Percentiles rank a stretch among this genome's conserved stretches.
These are phyloP conservation scores for Acer negundo DNA, from an alignment of 345 rosid genomes.

Conservation along the genomic window DNA sequence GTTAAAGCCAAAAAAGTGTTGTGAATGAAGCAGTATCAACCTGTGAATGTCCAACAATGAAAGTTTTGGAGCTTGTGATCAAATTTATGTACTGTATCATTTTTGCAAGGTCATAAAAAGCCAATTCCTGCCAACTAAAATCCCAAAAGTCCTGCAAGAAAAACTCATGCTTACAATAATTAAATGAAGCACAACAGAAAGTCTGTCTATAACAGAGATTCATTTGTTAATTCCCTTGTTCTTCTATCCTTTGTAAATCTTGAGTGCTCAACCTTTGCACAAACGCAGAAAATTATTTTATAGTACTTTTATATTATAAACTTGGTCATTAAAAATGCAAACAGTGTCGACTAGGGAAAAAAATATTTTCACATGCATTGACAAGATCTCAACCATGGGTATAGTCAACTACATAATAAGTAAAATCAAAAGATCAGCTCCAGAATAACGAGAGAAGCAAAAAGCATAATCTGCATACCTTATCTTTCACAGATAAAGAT, in stretches of 20 bases:
- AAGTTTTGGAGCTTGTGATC: constrained; percentile 59
- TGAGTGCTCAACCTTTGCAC: background rate
- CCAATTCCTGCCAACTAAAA: constrained; percentile 98
- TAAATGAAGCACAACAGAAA: background rate
- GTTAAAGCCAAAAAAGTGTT: background rate
- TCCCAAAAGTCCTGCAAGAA: constrained; percentile 86
- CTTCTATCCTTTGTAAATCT: background rate
- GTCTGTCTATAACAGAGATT: background rate
- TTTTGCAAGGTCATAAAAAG: constrained; percentile 71
- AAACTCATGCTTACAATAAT: constrained; percentile 8
- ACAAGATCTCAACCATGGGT: background rate
- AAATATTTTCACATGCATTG: background rate
- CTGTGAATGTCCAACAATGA: constrained; percentile 97
- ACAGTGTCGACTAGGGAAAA: background rate
- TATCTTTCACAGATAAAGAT: constrained; percentile 64
- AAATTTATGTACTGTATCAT: constrained; percentile 59
- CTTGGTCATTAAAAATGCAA: background rate
- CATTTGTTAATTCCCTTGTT: background rate
- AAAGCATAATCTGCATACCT: constrained; percentile 44
- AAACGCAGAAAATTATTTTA: background rate
- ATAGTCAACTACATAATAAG: constrained; percentile 13
- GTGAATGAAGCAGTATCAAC: constrained; percentile 33
- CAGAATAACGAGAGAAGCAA: background rate
- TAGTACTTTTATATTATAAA: background rate
- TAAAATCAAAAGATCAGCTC: background rate